Evolutionary conservation across 805 yeast genomes (phyloP).

Genomic region (Kodamaea kaohsiungensis): DNA sequence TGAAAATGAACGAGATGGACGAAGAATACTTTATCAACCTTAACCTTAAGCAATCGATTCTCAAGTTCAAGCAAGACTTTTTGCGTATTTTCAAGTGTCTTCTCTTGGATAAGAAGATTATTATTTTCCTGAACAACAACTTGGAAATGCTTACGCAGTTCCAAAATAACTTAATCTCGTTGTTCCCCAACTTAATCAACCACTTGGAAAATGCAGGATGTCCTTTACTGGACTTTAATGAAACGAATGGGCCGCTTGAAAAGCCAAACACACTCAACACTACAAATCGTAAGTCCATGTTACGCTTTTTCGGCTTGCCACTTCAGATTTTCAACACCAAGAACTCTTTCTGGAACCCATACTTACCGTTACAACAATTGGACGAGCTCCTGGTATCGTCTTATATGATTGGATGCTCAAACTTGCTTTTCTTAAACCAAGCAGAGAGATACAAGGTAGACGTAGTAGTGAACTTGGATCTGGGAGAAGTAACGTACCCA

Average conservation of each 20-base stretch:
- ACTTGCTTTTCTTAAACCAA: conserved; percentile 72
- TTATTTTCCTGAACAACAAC: conserved; percentile 73
- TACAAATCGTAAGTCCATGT: conserved; percentile 73
- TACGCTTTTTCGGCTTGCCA: conserved; percentile 85
- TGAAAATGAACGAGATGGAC: conserved; percentile 24
- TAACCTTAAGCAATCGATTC: conserved; percentile 63
- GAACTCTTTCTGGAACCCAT: conserved; percentile 90
- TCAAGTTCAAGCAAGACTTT: conserved; percentile 57
- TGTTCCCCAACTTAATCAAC: conserved; percentile 78
- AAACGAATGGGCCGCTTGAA: conserved; percentile 49
- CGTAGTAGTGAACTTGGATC: conserved; percentile 70
- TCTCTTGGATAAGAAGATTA: conserved; percentile 68
- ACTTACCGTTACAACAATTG: conserved; percentile 89
- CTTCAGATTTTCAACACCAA: conserved; percentile 75
- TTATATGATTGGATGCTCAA: conserved; percentile 85
- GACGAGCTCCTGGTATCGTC: conserved; percentile 64
- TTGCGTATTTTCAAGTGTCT: conserved; percentile 75
- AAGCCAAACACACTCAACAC: conserved; percentile 71
- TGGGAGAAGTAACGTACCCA: conserved; percentile 47
- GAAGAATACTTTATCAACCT: conserved; percentile 61
- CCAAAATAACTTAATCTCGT: conserved; percentile 80
- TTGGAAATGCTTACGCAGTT: conserved; percentile 78
- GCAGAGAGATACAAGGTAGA: conserved; percentile 61
- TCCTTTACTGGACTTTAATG: conserved; percentile 59
- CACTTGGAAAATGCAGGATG: conserved; percentile 78